Base-by-base conservation (phyloP, 2,329 filamentous ascomycete species). In the Aspergillus aculeatus region DNA sequence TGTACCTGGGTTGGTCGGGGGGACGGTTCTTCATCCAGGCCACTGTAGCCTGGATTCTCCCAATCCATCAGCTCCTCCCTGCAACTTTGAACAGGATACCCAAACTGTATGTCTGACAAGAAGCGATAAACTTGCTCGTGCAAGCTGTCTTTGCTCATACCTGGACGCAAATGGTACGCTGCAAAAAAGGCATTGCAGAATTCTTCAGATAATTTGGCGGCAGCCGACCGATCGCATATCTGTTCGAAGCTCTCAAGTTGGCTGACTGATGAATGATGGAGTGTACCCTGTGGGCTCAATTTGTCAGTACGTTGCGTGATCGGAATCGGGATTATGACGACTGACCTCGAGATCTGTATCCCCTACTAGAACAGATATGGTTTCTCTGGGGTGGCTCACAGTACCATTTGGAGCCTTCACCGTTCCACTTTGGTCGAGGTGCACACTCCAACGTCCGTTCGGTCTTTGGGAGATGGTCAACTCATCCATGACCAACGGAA, bases 21-120 rank as follows among this genome's bases (percentile, higher is more conserved):
- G 12, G 26, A n/a, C 44, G 26, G 6, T 3, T 21, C 6, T 5
- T 47, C 16, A 44, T 35, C 41, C 21, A 10, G 7, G 41, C 2
- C 7, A 16, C 23, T 44, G 2, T 23, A 1, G 1, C 10, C 32
- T 11, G 53, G 10, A 9, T 1, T 5, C 14, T 55, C 53, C 53
- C 53, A 55, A 6, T 26, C 29, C 24, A 32, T 55, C 29, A 55
- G 26, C 26, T 55, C 53, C 29, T 55, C 16, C 19, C 44, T 47
- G 6, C 32, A 44, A 16, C 44, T 19, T 7, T 55, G 53, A 10
- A 55, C 53, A 4, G 41, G 53, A 21, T 55, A 55, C 3, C 44
- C 53, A 16, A 55, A 55, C 41, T 55, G 52, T 29, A 55, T 48
- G n/a, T 55, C 53, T 10, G 53, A 47, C 14, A 55, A 47, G 38